Evolutionary conservation across 305 asterid species (phyloP), one percentile per base, ranked within the genome.

Genomic region (Rubia tinctorum): DNA sequence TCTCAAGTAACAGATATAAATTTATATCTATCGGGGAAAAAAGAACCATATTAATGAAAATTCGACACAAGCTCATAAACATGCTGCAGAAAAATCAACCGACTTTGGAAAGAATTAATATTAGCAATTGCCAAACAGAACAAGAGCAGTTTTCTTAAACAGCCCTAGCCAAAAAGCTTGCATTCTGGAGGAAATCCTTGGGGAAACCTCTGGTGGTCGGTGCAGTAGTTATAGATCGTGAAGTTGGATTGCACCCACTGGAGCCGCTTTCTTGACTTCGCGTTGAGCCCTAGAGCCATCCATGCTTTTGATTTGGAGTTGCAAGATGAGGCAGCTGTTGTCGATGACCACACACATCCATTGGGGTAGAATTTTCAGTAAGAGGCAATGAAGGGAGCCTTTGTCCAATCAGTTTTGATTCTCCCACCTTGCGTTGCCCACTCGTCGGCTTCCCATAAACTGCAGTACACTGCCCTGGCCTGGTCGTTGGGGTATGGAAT

Each of bases 341-440:
- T n/a, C n/a, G 72, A 27, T 34, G 51, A 37, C 43, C 45, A 30
- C 11, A 71, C 61, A 18, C 80, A 77, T 0, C 44, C 78, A 73
- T 77, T 55, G 73, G 74, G 82, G n/a, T 76, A 66, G n/a, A 75
- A 47, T 18, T 80, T 72, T 13, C 74, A 63, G 58, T 83, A 83
- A 34, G 55, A 55, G 2, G 85, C 85, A 0, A 73, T 67, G 69
- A 83, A 85, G 2, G 89, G 89, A 6, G 84, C 84, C 40, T 75
- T 49, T 12, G 80, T 67, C 79, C 75, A 82, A 13, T 71, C 85
- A 3, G 80, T 76, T 69, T 63, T 75, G 37, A 79, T 80, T 51
- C 68, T 66, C 17, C 88, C 88, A 4, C 88, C 88, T 71, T 82
- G 83, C 39, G 84, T 84, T 37, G 88, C 88, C n/a, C n/a, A n/a